These are phyloP conservation scores for Cryphonectria carpinicola DNA, from an alignment of 2,329 filamentous ascomycete genomes.

Conservation along the genomic window DNA sequence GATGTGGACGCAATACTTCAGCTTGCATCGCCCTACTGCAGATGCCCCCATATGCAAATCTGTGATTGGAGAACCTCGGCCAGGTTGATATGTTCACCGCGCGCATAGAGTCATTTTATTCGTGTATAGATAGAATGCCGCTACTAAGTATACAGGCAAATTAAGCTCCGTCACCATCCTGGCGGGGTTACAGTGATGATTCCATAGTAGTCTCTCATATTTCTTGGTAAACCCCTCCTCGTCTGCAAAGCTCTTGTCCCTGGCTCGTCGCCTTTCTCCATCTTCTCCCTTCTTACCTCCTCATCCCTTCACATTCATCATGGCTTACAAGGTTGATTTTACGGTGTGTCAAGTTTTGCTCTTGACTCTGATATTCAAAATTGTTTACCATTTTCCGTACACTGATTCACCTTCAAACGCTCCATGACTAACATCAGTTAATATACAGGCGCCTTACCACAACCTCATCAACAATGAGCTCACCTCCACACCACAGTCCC, in stretches of 20 bases:
- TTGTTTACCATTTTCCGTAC: background rate
- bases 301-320: background rate
- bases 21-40: background rate
- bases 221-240: background rate
- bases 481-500: slow-evolving; percentile 46
- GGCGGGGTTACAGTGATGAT: background rate
- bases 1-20: background rate
- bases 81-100: background rate
- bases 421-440: too few relatives aligned
- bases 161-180: background rate
- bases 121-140: background rate
- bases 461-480: slow-evolving; percentile 56
- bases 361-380: background rate
- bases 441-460: slow-evolving; percentile 38
- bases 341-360: background rate
- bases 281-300: background rate
- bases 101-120: background rate
- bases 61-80: background rate
- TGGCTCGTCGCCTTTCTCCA: too few relatives aligned
- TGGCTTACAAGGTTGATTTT: slow-evolving; percentile 11
- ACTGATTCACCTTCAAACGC: too few relatives aligned
- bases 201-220: background rate
- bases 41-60: background rate
- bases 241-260: background rate
- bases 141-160: background rate